A percentile compares a stretch with the other conserved stretches of the same genome.
These are phyloP conservation scores for Cladophialophora chaetospira DNA, from an alignment of 2,329 filamentous ascomycete species.

Conservation along the genomic window DNA sequence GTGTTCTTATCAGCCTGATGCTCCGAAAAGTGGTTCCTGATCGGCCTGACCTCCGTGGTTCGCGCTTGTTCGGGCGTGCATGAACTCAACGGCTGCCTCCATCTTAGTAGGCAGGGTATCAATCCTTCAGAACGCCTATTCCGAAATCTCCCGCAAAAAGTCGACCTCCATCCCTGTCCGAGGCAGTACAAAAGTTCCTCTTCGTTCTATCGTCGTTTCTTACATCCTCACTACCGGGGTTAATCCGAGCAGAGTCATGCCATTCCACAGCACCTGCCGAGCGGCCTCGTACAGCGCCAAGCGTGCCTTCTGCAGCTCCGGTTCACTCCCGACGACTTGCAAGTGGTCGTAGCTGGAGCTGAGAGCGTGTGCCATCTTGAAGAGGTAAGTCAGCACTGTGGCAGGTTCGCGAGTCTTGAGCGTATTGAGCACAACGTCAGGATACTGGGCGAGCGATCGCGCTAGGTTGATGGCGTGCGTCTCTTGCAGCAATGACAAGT, in stretches of 20 bases:
- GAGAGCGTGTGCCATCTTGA: constrained; percentile 65
- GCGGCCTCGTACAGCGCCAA: constrained; percentile 64
- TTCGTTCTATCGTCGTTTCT: constrained; percentile 5
- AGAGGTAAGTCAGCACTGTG: constrained; percentile 67
- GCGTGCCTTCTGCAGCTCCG: constrained; percentile 59
- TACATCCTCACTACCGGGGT: constrained; percentile 61
- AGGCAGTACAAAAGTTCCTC: constrained; percentile 3
- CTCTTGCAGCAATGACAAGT: constrained; percentile 64
- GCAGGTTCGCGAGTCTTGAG: constrained; percentile 68
- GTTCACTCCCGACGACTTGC: constrained; percentile 62
- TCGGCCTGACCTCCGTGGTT: constrained; percentile 1
- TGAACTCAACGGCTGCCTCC: constrained; percentile 9
- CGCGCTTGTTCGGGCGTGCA: constrained; percentile 6
- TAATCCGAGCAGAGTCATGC: constrained; percentile 65
- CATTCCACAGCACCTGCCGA: constrained; percentile 65
- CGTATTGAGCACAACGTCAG: constrained; percentile 65
- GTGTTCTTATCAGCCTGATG: constrained; percentile 14
- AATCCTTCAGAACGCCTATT: constrained; percentile 7
- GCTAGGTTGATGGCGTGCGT: constrained; percentile 63
- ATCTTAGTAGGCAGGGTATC: not conserved
- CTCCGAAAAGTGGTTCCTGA: not conserved
- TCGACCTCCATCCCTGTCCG: constrained; percentile 9
- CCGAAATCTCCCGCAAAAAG: constrained; percentile 22
- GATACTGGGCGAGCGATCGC: constrained; percentile 64
- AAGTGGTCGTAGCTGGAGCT: constrained; percentile 65